phyloP scores from a whole-genome alignment of 495 filamentous ascomycete species.

The Parathielavia appendiculata region DNA sequence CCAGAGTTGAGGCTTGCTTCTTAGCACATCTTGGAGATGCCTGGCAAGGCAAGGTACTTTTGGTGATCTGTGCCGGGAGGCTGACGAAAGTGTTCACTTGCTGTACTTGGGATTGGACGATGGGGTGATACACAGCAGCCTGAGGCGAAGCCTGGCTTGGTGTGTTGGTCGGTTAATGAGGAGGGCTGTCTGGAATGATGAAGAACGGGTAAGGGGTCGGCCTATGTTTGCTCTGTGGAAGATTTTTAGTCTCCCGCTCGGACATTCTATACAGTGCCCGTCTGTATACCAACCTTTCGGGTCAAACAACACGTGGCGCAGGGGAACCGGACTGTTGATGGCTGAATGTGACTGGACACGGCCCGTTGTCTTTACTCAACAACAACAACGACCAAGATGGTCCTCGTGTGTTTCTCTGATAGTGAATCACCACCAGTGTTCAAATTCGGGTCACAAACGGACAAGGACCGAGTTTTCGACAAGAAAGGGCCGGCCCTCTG shows the following conservation, averaged over 20 bases:
- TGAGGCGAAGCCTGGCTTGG: constrained; percentile 7
- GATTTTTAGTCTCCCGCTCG: neutral
- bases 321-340: neutral
- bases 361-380: too few species aligned
- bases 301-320: neutral
- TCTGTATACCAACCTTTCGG: neutral
- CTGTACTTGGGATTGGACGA: neutral
- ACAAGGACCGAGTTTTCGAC: neutral
- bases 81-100: neutral
- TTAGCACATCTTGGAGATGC: too few species aligned
- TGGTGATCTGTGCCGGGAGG: neutral
- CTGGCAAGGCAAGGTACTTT: neutral
- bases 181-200: neutral
- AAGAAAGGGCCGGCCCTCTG: neutral
- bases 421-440: neutral
- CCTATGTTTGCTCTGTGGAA: neutral
- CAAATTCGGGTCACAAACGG: neutral
- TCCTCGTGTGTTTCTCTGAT: too few species aligned
- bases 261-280: constrained; percentile 9
- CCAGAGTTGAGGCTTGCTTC: too few species aligned
- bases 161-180: neutral
- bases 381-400: too few species aligned
- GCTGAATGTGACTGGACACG: neutral
- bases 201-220: neutral
- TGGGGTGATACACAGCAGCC: neutral